These are phyloP conservation scores for baker's yeast (Saccharomyces cerevisiae) DNA, from an alignment of 805 yeast species.

Conservation along the genomic window DNA sequence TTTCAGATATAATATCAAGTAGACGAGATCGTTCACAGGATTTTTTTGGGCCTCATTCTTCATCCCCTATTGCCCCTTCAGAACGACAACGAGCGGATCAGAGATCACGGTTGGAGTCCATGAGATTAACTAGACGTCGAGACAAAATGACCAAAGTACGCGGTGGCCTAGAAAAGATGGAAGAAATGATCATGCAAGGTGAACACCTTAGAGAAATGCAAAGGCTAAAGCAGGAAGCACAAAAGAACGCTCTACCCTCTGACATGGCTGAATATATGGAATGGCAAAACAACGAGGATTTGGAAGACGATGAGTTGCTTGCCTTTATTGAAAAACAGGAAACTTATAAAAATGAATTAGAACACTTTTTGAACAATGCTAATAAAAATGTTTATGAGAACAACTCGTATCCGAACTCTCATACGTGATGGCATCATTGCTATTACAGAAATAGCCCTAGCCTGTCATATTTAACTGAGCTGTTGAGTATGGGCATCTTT, in stretches of 20 bases:
- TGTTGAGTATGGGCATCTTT: neutral
- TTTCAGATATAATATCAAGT: neutral
- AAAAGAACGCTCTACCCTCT: conserved; percentile 13
- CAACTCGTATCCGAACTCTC: neutral
- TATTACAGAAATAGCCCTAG: neutral
- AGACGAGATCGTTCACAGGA: neutral
- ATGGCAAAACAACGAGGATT: conserved; percentile 13
- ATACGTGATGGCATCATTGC: neutral
- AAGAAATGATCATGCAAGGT: conserved; percentile 20
- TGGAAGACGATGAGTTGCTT: conserved; percentile 25
- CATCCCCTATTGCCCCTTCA: neutral
- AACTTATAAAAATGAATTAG: conserved; percentile 14
- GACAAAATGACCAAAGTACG: conserved; percentile 5
- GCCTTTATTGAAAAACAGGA: conserved; percentile 13
- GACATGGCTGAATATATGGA: conserved; percentile 11
- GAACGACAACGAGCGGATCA: neutral
- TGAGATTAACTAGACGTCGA: neutral
- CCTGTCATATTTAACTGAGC: too few relatives aligned
- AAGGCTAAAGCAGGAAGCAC: conserved; percentile 13
- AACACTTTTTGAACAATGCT: conserved; percentile 8
- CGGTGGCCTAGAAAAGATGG: conserved; percentile 26
- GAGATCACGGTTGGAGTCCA: neutral
- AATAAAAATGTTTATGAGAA: neutral
- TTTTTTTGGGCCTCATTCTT: neutral
- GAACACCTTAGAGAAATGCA: conserved; percentile 14